Evolutionary conservation across 257 asterid genomes (phyloP), one percentile per base, ranked within the genome.

Genomic region (Plantago elongata): DNA sequence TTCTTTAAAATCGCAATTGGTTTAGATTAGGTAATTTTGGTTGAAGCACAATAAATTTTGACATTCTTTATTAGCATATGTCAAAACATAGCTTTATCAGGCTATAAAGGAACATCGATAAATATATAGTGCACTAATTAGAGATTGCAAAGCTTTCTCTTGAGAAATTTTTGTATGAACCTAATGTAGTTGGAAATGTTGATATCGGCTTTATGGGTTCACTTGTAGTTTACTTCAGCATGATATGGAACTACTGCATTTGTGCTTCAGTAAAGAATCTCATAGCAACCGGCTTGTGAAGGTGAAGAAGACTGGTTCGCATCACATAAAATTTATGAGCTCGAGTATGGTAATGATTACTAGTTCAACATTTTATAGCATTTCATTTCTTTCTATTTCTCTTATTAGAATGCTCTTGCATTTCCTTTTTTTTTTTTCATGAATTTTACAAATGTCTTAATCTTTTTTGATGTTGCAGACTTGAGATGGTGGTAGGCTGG

Each of bases 401-500:
- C 27, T 22, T 22, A 22, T 22, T 22, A 6, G 47, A 46, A 50
- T 17, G 44, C 18, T 14, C 3, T 48, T 38, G 62, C 11, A 61
- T n/a, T 49, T 55, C 45, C 42, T 65, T 22, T 45, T 27, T 27
- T 45, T 27, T 27, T 63, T 17, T 70, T 61, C 11, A 11, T 60
- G 13, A 62, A 67, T 9, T 64, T 42, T 45, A 16, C 46, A 29
- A 13, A 15, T 57, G 13, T 46, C 44, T 67, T 75, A 17, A 11
- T 57, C 61, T 22, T 22, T 1, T 22, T 22, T 22, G 1, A 22
- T 69, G 61, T 76, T 56, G 51, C 89, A 87, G 96, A 69, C 96
- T 96, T 47, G 99, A 93, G 85, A 93, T 93, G 99, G 99, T 93
- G 74, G 97, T 87, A 54, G 99, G 97, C 49, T 93, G 97, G 99